phyloP scores from a whole-genome alignment of 2,329 filamentous ascomycete species.

The Nakataea oryzae region DNA sequence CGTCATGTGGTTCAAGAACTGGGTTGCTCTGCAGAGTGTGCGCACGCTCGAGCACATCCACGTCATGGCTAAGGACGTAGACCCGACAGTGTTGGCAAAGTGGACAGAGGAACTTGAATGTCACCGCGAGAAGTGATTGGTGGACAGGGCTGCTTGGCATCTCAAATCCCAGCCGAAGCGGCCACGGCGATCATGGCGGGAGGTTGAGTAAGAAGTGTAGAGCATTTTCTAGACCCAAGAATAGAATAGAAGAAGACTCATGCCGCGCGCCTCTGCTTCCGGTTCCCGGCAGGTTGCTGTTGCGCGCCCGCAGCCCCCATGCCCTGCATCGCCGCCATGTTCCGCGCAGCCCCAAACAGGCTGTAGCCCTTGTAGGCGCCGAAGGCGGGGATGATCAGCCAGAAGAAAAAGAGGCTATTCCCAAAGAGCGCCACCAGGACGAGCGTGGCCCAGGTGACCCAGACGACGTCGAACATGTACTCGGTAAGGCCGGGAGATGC shows the following conservation, averaged over 20 bases:
- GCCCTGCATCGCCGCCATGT: constrained; percentile 38
- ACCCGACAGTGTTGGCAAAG: constrained; percentile 36
- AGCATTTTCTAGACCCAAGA: neutral
- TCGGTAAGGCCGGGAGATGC: constrained; percentile 82
- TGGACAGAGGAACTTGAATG: constrained; percentile 40
- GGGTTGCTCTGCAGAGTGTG: constrained; percentile 79
- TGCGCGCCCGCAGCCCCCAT: constrained; percentile 24
- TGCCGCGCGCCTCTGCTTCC: constrained; percentile 44
- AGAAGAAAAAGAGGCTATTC: constrained; percentile 59
- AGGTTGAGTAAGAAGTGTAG: neutral
- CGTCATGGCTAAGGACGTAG: constrained; percentile 51
- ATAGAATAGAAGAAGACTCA: constrained; percentile 12
- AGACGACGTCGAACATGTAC: constrained; percentile 95
- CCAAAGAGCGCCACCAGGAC: constrained; percentile 66
- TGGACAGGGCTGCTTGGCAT: constrained; percentile 7
- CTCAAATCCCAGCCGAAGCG: constrained; percentile 9
- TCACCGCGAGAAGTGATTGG: constrained; percentile 6
- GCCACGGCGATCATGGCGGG: too few species aligned
- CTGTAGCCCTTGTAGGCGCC: constrained; percentile 43
- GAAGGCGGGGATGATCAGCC: constrained; percentile 44
- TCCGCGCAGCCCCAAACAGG: constrained; percentile 41
- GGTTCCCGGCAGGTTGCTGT: constrained; percentile 30
- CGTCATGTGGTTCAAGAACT: constrained; percentile 89
- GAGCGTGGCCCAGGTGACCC: constrained; percentile 81
- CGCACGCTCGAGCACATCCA: constrained; percentile 85